A percentile compares a stretch with the other conserved stretches of the same genome.
These are phyloP conservation scores for Citrullus amarus DNA, from an alignment of 306 rosid species.

Conservation along the genomic window DNA sequence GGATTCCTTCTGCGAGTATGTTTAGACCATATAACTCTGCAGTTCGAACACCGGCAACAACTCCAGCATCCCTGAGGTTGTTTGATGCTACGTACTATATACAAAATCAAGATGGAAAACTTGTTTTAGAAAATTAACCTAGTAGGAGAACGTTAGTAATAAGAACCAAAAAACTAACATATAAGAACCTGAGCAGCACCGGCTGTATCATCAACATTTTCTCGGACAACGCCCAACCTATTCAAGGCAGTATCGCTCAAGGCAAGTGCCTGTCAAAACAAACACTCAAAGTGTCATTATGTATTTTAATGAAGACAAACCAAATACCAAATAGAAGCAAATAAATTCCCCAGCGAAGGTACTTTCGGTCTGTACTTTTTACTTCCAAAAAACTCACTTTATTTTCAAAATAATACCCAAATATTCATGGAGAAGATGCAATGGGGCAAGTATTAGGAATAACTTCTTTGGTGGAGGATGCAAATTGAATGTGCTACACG, in stretches of 20 bases:
- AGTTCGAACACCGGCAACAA: slow-evolving; percentile 80
- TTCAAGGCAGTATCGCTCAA: slow-evolving; percentile 38
- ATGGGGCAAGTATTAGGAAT: background rate
- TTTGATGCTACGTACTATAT: slow-evolving; percentile 28
- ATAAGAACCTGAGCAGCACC: slow-evolving; percentile 54
- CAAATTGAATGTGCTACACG: background rate
- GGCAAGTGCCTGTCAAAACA: slow-evolving; percentile 45
- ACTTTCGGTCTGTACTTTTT: background rate
- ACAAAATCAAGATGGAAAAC: background rate
- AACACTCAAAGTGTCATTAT: background rate
- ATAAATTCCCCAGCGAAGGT: background rate
- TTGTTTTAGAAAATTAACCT: slow-evolving; percentile 7
- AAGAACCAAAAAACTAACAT: background rate
- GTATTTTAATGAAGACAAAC: background rate
- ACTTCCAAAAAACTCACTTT: background rate
- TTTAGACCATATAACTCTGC: slow-evolving; percentile 68
- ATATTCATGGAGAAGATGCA: background rate
- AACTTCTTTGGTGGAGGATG: background rate
- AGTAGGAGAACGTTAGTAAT: background rate
- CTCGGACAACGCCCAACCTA: slow-evolving; percentile 42
- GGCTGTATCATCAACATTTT: slow-evolving; percentile 47
- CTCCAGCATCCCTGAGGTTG: slow-evolving; percentile 47
- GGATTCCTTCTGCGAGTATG: slow-evolving; percentile 57
- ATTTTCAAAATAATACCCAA: background rate
- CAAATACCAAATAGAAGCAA: background rate